Evolutionary conservation across 768 basidiomycete genomes (phyloP).

Genomic region (Amanita molliuscula): DNA sequence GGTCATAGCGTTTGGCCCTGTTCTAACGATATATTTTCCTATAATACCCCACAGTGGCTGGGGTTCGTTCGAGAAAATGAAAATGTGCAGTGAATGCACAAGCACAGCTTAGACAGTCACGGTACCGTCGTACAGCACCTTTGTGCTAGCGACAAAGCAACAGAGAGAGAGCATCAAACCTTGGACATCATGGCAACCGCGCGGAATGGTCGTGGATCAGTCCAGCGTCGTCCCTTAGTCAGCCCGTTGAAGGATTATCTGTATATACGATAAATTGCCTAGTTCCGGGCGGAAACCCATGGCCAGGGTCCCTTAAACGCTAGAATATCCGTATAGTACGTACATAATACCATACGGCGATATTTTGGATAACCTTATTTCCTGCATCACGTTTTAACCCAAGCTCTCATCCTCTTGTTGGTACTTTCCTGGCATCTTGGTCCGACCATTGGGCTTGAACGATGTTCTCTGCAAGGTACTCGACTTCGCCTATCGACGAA

Average conservation of each 20-base stretch:
- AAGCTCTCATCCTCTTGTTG: neutral
- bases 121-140: neutral
- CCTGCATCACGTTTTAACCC: slow-evolving; percentile 1
- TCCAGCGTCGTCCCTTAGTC: neutral
- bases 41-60: neutral
- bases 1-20: neutral
- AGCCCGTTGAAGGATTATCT: neutral
- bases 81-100: neutral
- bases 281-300: neutral
- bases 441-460: neutral
- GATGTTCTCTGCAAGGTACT: neutral
- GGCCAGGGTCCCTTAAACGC: neutral
- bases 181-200: slow-evolving; percentile 2
- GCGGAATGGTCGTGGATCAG: slow-evolving; percentile 2
- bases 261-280: neutral
- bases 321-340: slow-evolving; percentile 1
- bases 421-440: neutral
- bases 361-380: slow-evolving; percentile 8
- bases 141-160: neutral
- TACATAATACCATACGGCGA: slow-evolving; percentile 4
- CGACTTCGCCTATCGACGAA: neutral
- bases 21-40: neutral
- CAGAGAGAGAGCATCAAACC: neutral
- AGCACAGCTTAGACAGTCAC: neutral
- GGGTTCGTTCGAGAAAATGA: neutral